These are phyloP conservation scores for Cylindrodendrum hubeiense DNA, from an alignment of 2,329 filamentous ascomycete genomes.

Conservation along the genomic window DNA sequence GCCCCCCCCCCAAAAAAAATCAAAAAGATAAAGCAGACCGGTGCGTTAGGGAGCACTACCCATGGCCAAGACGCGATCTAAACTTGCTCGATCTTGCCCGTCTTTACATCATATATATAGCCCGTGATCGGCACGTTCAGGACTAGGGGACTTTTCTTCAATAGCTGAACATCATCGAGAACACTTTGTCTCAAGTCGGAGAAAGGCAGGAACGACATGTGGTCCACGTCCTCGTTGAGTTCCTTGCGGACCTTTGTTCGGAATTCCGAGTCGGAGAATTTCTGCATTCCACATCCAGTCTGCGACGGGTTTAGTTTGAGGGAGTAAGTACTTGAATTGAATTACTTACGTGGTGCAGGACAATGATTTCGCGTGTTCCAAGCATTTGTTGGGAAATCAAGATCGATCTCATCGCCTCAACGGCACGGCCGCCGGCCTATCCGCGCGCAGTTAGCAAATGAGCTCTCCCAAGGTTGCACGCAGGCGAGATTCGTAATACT, in stretches of 20 bases:
- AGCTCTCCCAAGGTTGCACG: slow-evolving; percentile 2
- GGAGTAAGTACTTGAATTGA: not conserved
- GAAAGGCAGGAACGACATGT: slow-evolving; percentile 76
- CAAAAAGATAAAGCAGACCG: not conserved
- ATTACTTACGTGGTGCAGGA: slow-evolving; percentile 73
- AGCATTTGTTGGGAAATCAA: slow-evolving; percentile 85
- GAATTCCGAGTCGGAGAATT: slow-evolving; percentile 71
- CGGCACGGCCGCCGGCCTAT: slow-evolving; percentile 69
- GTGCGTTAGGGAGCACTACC: not conserved
- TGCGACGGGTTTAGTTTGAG: slow-evolving; percentile 21
- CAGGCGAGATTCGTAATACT: not conserved
- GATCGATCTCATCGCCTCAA: slow-evolving; percentile 79
- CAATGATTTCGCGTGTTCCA: slow-evolving; percentile 79
- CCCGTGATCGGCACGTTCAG: slow-evolving; percentile 74
- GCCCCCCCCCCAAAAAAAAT: not conserved
- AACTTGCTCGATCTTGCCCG: slow-evolving; percentile 64
- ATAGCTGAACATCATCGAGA: slow-evolving; percentile 72
- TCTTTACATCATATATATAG: slow-evolving; percentile 85
- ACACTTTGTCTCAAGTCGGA: slow-evolving; percentile 73
- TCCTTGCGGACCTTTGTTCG: slow-evolving; percentile 69
- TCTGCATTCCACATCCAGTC: slow-evolving; percentile 71
- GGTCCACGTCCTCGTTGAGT: slow-evolving; percentile 63
- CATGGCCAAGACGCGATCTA: not conserved
- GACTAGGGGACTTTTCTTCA: slow-evolving; percentile 71
- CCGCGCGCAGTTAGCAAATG: slow-evolving; percentile 7